A percentile compares a stretch with the other conserved stretches of the same genome.
Evolutionary conservation across 2,329 filamentous ascomycete genomes (phyloP).

Genomic region (Fusarium dimerum): DNA sequence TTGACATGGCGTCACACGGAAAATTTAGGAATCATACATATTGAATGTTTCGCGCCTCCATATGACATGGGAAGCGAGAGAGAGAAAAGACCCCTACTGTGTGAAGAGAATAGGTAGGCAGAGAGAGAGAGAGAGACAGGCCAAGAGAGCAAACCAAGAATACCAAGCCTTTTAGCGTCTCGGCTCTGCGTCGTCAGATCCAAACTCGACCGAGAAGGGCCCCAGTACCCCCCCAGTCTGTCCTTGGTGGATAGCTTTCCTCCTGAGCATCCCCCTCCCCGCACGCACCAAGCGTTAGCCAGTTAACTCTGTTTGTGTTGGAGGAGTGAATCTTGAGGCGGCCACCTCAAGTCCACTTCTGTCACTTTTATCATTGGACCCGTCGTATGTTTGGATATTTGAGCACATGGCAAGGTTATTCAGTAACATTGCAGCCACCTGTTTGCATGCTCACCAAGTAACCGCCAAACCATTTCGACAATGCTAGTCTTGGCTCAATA

Average conservation of each 20-base stretch:
- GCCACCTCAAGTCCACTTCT: conserved; percentile 1
- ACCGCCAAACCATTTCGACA: not conserved
- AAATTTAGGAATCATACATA: conserved; percentile 9
- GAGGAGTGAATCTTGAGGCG: conserved; percentile 5
- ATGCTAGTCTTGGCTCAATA: conserved; percentile 11
- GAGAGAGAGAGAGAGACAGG: conserved; percentile 13
- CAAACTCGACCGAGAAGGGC: not conserved
- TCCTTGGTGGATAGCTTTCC: not conserved
- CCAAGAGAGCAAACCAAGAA: conserved; percentile 7
- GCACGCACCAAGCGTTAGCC: conserved; percentile 11
- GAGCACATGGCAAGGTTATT: not conserved
- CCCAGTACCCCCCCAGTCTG: not conserved
- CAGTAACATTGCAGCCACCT: conserved; percentile 3
- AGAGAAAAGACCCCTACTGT: conserved; percentile 13
- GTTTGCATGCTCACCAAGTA: conserved; percentile 5
- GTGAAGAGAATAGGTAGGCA: conserved; percentile 5
- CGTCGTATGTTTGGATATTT: not conserved
- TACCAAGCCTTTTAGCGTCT: conserved; percentile 27
- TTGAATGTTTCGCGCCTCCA: not conserved
- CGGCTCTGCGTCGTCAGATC: conserved; percentile 14
- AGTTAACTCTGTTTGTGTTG: conserved; percentile 10
- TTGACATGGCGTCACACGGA: conserved; percentile 10
- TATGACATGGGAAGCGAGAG: conserved; percentile 8
- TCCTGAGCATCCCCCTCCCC: conserved; percentile 10
- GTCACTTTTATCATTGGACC: conserved; percentile 18